Base-by-base conservation (phyloP, 2,329 filamentous ascomycete genomes). In the Claviceps sp. region DNA sequence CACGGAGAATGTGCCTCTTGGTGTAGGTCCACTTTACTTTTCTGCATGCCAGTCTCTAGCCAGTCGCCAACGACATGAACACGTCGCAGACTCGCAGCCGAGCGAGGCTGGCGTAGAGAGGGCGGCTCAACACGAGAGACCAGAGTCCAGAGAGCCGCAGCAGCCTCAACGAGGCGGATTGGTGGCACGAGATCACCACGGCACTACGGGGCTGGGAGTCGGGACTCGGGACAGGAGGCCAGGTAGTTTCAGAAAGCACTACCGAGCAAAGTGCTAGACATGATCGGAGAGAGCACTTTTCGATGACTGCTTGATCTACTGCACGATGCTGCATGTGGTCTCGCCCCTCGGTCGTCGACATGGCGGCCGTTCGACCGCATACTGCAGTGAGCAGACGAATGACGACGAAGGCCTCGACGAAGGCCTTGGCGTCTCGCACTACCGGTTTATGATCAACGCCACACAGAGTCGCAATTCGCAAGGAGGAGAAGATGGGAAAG, bases 351-450 rank as follows among this genome's bases (percentile, higher is more conserved):
- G 40, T 20, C 4, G 13, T 42, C 40, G 40, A 20, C 20, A 20
- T 11, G 9, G 40, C 40, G 40, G 40, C 18, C 40, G 18, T 20
- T 42, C 40, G n/a, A 20, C 20, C 9, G 9, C n/a, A 20, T 20
- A 42, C 18, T 42, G 40, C 40, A 20, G 34, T 38, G 38, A 44
- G 38, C 20, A 52, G 20, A 38, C 41, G 13, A 5, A 16, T 42
- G 51, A 49, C 42, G 40, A 40, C 20, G 38, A 40, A 51, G n/a
- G 30, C 9, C 30, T 34, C 30, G 4, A 34, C 9, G 30, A 34
- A 34, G 48, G 40, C 24, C 52, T 54, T 54, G 49, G 52, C 52
- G 52, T 50, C 30, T 34, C 20, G 38, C 52, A 48, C 52, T 41
- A 53, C 45, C 44, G 44, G 47, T n/a, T 53, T 50, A 38, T 44